These are phyloP conservation scores for Porphyrellus sp. DNA, from an alignment of 1,284 basidiomycete genomes.

Conservation along the genomic window DNA sequence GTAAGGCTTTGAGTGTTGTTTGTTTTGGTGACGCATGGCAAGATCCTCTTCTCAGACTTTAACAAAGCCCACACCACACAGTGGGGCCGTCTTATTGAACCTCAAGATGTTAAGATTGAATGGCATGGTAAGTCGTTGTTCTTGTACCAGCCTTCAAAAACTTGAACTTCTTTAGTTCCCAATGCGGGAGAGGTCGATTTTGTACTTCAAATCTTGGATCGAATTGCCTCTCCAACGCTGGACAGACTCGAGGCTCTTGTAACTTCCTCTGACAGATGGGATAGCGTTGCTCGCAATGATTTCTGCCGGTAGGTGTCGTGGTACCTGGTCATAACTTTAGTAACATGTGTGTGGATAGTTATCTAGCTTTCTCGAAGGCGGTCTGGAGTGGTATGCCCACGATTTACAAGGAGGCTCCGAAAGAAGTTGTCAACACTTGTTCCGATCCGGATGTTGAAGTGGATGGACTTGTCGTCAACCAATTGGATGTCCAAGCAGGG, in stretches of 20 bases:
- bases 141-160: background rate
- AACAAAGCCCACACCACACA: slow-evolving; percentile 68
- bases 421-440: slow-evolving; percentile 54
- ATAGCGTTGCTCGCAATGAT: slow-evolving; percentile 81
- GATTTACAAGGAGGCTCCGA: slow-evolving; percentile 58
- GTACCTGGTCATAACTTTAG: background rate
- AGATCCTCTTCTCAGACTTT: slow-evolving; percentile 50
- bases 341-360: slow-evolving; percentile 40
- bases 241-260: slow-evolving; percentile 68
- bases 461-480: slow-evolving; percentile 60
- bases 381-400: slow-evolving; percentile 74
- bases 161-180: slow-evolving; percentile 52
- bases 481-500: slow-evolving; percentile 66
- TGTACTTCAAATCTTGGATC: slow-evolving; percentile 54
- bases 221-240: slow-evolving; percentile 65
- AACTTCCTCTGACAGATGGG: slow-evolving; percentile 55
- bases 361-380: slow-evolving; percentile 60
- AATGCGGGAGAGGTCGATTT: slow-evolving; percentile 76
- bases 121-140: slow-evolving; percentile 72
- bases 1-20: slow-evolving; percentile 40
- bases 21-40: background rate
- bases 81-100: slow-evolving; percentile 85
- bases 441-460: slow-evolving; percentile 61
- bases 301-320: slow-evolving; percentile 73
- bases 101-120: slow-evolving; percentile 77